These are phyloP conservation scores for Pseudogymnoascus sp. DNA, from an alignment of 2,329 filamentous ascomycete genomes.

Conservation along the genomic window DNA sequence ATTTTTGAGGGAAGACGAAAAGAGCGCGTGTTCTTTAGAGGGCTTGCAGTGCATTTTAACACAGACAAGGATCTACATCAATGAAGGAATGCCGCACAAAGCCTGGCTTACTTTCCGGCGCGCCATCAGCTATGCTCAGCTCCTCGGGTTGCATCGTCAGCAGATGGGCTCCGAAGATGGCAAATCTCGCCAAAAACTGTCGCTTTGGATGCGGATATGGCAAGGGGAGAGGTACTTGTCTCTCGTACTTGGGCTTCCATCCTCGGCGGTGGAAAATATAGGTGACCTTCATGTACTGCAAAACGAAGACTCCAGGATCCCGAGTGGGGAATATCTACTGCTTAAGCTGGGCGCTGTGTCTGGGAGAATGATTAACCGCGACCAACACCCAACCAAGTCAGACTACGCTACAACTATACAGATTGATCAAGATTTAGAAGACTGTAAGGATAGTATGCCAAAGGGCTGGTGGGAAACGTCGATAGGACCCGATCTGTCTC, in stretches of 20 bases:
- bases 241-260: constrained; percentile 45
- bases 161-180: constrained; percentile 20
- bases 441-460: constrained; percentile 25
- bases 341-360: constrained; percentile 19
- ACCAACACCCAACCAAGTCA: constrained; percentile 29
- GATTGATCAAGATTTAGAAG: constrained; percentile 34
- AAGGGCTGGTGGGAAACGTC: constrained; percentile 25
- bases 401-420: constrained; percentile 32
- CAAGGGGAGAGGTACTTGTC: constrained; percentile 42
- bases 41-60: constrained; percentile 45
- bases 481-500: constrained; percentile 16
- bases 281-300: background rate
- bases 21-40: constrained; percentile 41
- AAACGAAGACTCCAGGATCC: background rate
- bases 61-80: constrained; percentile 43
- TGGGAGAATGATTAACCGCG: constrained; percentile 34
- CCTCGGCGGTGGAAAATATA: constrained; percentile 17
- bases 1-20: constrained; percentile 41
- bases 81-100: constrained; percentile 45
- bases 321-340: background rate
- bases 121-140: constrained; percentile 42
- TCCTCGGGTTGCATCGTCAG: constrained; percentile 39
- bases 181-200: constrained; percentile 22
- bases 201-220: constrained; percentile 34
- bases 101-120: constrained; percentile 44